Base-by-base conservation (phyloP, 208 protist species). In the Tritrichomonas musculus region DNA sequence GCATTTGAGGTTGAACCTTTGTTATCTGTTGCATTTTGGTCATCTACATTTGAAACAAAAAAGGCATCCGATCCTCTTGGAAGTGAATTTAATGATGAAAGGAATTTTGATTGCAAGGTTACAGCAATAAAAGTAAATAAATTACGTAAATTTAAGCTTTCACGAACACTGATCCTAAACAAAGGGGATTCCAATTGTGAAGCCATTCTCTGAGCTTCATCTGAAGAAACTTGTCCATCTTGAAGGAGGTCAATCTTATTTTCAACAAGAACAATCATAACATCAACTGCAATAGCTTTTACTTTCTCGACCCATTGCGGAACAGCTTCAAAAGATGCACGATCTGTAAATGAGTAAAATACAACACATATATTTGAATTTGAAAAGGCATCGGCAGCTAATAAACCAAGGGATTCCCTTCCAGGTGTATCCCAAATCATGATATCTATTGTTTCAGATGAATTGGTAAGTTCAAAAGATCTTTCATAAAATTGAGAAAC, bases 391-490 rank as follows among this genome's bases (percentile, higher is more conserved):
- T 88, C 77, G 53, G 33, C 77, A 39, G 47, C 47, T 22, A 88
- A 39, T 33, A 88, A 36, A 88, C 41, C 20, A 22, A 57, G 36
- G 27, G 27, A 57, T 36, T 88, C 77, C 13, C 41, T 3, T 60
- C 77, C 77, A 44, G 77, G 77, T 14, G 77, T 88, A 39, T 88
- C 77, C 77, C 77, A 88, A 14, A 88, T 53, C 41, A 88, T 60
- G 22, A 88, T 33, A 88, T 88, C 47, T 2, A 88, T 57, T 47
- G 41, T 39, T 88, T 88, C 77, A 33, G 41, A 33, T 33, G 77
- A 44, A 33, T 88, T 47, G 53, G 53, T n/a, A n/a, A 88, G 47
- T 47, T 88, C 47, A 57, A 57, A 88, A 3, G 41, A 57, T 20
- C 20, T 53, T 57, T 88, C 77, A 50, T 88, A 49, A 88, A 88